Evolutionary conservation across 1,284 basidiomycete genomes (phyloP).

Genomic region (Caloboletus firmus): DNA sequence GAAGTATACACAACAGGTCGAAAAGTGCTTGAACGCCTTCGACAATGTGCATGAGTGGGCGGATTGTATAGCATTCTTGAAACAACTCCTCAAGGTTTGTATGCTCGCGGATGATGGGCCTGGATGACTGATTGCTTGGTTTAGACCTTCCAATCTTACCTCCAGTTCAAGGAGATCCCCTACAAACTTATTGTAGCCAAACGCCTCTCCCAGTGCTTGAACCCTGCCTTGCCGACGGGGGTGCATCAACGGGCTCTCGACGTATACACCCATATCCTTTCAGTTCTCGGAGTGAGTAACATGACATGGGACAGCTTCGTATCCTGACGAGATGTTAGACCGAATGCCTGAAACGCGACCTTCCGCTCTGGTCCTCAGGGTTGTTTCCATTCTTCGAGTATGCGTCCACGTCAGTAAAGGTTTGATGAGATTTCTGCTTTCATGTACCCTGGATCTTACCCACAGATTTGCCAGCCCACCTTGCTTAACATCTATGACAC

Average conservation of each 20-base stretch:
- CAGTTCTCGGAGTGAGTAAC: constrained; percentile 78
- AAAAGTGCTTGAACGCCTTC: constrained; percentile 90
- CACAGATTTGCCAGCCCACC: constrained; percentile 55
- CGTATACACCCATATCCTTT: constrained; percentile 91
- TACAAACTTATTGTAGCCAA: constrained; percentile 94
- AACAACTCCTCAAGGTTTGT: constrained; percentile 83
- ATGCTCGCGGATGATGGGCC: not conserved
- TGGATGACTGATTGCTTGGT: not conserved
- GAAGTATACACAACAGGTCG: constrained; percentile 90
- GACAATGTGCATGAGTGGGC: constrained; percentile 99
- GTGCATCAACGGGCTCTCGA: constrained; percentile 96
- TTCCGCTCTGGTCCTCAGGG: constrained; percentile 94
- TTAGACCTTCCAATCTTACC: constrained; percentile 88
- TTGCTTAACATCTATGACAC: constrained; percentile 87
- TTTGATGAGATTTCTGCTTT: constrained; percentile 32
- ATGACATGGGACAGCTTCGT: not conserved
- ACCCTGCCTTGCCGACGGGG: constrained; percentile 94
- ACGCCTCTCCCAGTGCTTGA: constrained; percentile 93
- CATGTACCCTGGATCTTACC: not conserved
- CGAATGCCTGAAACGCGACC: constrained; percentile 85
- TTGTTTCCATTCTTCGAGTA: constrained; percentile 99
- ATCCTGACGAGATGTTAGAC: constrained; percentile 48
- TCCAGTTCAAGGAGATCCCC: constrained; percentile 94
- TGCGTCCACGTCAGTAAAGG: constrained; percentile 93
- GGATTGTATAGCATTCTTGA: constrained; percentile 97